Evolutionary conservation across 139 green algal species (phyloP).

Genomic region (Chlorella sp.): DNA sequence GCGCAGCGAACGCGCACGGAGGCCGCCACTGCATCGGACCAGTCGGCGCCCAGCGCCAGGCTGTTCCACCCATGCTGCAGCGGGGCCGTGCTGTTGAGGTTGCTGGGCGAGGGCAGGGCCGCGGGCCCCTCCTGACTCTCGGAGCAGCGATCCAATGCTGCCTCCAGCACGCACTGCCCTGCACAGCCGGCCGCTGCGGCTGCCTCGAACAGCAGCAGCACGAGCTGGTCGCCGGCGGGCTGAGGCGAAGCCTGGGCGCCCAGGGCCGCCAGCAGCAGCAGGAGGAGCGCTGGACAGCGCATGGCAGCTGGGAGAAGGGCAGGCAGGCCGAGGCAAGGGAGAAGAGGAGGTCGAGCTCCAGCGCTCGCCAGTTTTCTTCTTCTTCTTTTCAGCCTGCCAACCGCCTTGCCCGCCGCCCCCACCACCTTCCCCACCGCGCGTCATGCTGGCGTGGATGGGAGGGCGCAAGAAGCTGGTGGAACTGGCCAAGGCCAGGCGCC

Average conservation of each 20-base stretch:
- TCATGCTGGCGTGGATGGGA: conserved; percentile 18
- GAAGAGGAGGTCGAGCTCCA: neutral
- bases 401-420: neutral
- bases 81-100: too few species aligned
- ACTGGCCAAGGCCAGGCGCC: neutral
- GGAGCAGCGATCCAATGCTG: neutral
- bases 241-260: neutral
- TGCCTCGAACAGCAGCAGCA: too few species aligned
- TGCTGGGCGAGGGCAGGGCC: too few species aligned
- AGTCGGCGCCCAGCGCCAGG: neutral
- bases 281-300: too few species aligned
- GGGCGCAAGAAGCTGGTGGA: conserved; percentile 5
- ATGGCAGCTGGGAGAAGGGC: neutral
- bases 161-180: conserved; percentile 6
- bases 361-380: neutral
- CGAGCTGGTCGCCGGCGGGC: too few species aligned
- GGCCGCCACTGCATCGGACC: neutral
- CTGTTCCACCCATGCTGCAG: conserved; percentile 7
- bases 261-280: neutral
- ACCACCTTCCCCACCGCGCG: neutral
- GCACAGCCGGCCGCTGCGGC: neutral
- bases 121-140: neutral
- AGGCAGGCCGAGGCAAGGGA: neutral
- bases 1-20: neutral
- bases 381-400: neutral